These are phyloP conservation scores for Myxozyma neotropica DNA, from an alignment of 805 yeast genomes.

Conservation along the genomic window DNA sequence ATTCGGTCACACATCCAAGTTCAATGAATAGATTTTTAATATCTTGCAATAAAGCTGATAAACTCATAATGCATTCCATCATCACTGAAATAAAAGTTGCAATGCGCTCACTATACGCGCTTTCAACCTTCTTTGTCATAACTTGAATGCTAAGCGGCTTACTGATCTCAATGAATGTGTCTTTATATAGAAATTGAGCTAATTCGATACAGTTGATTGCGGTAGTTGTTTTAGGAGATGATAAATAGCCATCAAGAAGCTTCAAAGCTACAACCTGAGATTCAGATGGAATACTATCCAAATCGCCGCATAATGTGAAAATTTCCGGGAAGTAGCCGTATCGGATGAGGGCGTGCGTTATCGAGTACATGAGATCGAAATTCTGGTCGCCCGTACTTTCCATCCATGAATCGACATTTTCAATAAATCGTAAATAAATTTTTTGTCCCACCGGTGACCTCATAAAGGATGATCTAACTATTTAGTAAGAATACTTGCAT, in stretches of 20 bases:
- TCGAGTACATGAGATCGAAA: slow-evolving; percentile 21
- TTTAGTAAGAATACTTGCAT: neutral
- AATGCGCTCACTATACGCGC: neutral
- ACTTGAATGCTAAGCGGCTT: slow-evolving; percentile 21
- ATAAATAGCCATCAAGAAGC: slow-evolving; percentile 25
- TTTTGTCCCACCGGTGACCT: slow-evolving; percentile 1
- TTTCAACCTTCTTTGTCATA: slow-evolving; percentile 20
- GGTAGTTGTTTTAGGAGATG: slow-evolving; percentile 3
- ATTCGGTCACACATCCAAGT: slow-evolving; percentile 6
- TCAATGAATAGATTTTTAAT: slow-evolving; percentile 8
- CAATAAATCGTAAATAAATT: slow-evolving; percentile 1
- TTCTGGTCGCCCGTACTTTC: slow-evolving; percentile 4
- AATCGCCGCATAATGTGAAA: neutral
- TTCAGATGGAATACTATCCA: slow-evolving; percentile 7
- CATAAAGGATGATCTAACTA: slow-evolving; percentile 1
- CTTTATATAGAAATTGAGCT: slow-evolving; percentile 11
- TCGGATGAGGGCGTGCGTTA: slow-evolving; percentile 9
- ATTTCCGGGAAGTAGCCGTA: slow-evolving; percentile 8
- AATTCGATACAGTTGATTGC: slow-evolving; percentile 8
- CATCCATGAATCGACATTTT: slow-evolving; percentile 18
- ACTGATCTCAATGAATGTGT: slow-evolving; percentile 7
- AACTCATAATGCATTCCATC: slow-evolving; percentile 14
- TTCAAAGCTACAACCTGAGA: slow-evolving; percentile 18
- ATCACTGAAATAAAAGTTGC: neutral
- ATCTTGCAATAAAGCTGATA: slow-evolving; percentile 5